phyloP scores from a whole-genome alignment of 2,329 filamentous ascomycete species.

The Blastomyces percursus region DNA sequence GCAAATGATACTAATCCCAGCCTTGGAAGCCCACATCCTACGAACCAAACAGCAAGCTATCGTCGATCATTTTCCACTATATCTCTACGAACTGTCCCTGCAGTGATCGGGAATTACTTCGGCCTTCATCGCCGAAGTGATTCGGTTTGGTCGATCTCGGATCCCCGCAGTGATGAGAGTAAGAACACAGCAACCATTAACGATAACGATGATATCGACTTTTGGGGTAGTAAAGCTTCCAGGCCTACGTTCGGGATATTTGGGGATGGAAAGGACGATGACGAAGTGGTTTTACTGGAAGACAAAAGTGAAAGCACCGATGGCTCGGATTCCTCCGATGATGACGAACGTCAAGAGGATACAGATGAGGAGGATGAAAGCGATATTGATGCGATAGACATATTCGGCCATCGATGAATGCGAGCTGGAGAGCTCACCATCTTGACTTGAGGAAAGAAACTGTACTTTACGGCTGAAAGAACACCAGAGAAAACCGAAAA shows the following conservation, averaged over 20 bases:
- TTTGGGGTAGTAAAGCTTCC: constrained; percentile 44
- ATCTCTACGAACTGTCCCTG: constrained; percentile 29
- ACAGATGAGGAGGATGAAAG: constrained; percentile 37
- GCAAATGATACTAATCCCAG: constrained; percentile 12
- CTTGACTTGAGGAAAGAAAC: background rate
- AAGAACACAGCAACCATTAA: constrained; percentile 15
- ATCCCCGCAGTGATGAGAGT: background rate
- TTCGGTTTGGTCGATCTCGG: constrained; percentile 16
- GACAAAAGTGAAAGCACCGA: constrained; percentile 29
- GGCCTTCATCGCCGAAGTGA: constrained; percentile 29
- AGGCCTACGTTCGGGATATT: constrained; percentile 29
- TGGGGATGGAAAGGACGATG: constrained; percentile 19
- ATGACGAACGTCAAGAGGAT: constrained; percentile 32
- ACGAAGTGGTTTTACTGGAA: constrained; percentile 19
- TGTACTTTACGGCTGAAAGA: background rate
- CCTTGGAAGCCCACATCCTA: constrained; percentile 15
- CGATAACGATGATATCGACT: constrained; percentile 38
- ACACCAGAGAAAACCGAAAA: background rate
- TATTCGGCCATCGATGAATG: constrained; percentile 40
- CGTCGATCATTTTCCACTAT: constrained; percentile 26
- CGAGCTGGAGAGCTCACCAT: background rate
- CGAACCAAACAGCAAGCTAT: constrained; percentile 15
- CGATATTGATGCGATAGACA: constrained; percentile 41
- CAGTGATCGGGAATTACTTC: constrained; percentile 37
- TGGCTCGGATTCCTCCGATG: constrained; percentile 39